A percentile compares a stretch with the other conserved stretches of the same genome.
These are phyloP conservation scores for Parietichytrium sp. DNA, from an alignment of 108 stramenopile species.

Conservation along the genomic window DNA sequence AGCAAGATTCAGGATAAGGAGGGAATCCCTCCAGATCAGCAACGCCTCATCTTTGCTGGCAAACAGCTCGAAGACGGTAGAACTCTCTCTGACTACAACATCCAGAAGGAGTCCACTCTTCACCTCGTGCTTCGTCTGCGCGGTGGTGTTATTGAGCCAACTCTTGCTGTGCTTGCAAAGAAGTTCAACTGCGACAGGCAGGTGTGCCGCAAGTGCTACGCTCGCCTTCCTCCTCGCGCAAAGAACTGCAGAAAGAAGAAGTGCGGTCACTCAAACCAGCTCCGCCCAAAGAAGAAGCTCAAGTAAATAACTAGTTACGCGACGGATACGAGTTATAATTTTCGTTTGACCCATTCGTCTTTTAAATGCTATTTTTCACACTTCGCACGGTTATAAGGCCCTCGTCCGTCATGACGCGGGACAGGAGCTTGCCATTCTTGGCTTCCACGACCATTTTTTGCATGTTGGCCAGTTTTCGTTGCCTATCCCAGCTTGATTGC, in stretches of 20 bases:
- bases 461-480: not conserved
- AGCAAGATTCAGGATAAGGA: slow-evolving; percentile 99
- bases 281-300: slow-evolving; percentile 99
- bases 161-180: slow-evolving; percentile 96
- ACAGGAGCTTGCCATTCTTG: slow-evolving; percentile 9
- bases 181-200: slow-evolving; percentile 98
- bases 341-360: not conserved
- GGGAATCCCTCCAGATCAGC: slow-evolving; percentile 95
- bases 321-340: too few species aligned
- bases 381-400: slow-evolving; percentile 2
- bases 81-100: slow-evolving; percentile 98
- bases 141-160: slow-evolving; percentile 72
- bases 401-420: not conserved
- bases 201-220: slow-evolving; percentile 98
- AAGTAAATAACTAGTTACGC: slow-evolving; percentile 79
- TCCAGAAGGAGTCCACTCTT: slow-evolving; percentile 74
- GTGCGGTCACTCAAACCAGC: slow-evolving; percentile 98
- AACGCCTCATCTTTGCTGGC: slow-evolving; percentile 81
- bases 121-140: slow-evolving; percentile 72
- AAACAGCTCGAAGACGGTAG: slow-evolving; percentile 95
- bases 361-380: not conserved
- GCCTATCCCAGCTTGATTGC: not conserved
- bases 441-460: not conserved
- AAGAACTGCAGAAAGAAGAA: slow-evolving; percentile 99
- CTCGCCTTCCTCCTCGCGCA: slow-evolving; percentile 97